Evolutionary conservation across 495 filamentous ascomycete species (phyloP).

Genomic region (Hypoxylon crocopeplum): DNA sequence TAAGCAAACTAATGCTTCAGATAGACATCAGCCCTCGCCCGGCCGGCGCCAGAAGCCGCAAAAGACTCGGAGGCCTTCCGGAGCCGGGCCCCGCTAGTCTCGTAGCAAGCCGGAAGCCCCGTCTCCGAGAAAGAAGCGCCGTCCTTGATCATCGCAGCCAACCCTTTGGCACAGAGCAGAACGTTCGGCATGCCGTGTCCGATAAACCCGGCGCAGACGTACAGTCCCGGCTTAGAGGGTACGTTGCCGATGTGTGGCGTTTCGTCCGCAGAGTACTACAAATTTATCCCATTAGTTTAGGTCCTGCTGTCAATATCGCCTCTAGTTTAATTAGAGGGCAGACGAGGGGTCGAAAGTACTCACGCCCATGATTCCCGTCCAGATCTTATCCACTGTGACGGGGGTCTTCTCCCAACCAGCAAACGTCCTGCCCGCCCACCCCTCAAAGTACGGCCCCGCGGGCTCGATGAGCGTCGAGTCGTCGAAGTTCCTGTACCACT

Average conservation of each 20-base stretch:
- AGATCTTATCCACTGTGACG: constrained; percentile 53
- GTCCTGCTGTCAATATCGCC: background rate
- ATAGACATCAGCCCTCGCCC: constrained; percentile 27
- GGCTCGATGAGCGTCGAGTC: constrained; percentile 53
- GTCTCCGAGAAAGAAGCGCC: constrained; percentile 46
- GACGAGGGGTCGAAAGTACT: background rate
- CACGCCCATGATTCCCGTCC: constrained; percentile 58
- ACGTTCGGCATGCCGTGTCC: constrained; percentile 61
- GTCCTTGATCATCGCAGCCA: constrained; percentile 52
- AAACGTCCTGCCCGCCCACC: constrained; percentile 57
- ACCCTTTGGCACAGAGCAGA: constrained; percentile 51
- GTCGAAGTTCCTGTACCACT: constrained; percentile 60
- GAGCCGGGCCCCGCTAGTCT: constrained; percentile 46
- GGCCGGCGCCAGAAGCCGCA: constrained; percentile 2
- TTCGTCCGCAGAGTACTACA: constrained; percentile 48
- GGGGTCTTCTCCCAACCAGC: constrained; percentile 56
- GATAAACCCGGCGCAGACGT: constrained; percentile 56
- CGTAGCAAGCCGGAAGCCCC: constrained; percentile 49
- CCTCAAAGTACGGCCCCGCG: constrained; percentile 53
- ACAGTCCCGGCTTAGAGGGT: constrained; percentile 50
- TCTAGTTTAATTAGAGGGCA: too few species aligned
- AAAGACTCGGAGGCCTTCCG: constrained; percentile 15
- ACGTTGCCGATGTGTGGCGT: constrained; percentile 55
- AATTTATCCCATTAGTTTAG: constrained; percentile 30
- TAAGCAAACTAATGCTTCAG: constrained; percentile 20